Evolutionary conservation across 352 stramenopile species (phyloP), one percentile per base, ranked within the genome.

Genomic region (Globisporangium spinosum): DNA sequence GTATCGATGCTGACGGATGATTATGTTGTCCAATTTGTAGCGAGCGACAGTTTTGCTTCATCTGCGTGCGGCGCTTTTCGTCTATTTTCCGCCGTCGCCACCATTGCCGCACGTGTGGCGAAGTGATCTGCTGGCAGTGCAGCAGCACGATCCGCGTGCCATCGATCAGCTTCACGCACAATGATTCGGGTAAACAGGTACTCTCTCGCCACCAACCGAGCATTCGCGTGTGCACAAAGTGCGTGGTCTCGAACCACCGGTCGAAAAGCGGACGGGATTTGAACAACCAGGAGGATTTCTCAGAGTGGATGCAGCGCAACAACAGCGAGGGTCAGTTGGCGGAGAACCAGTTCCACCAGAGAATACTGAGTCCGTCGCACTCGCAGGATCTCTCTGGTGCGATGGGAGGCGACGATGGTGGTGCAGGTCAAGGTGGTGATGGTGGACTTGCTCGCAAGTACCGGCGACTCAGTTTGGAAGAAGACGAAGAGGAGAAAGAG

Each of bases 121-220:
- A 94, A 77, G 83, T 97, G 43, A 94, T 97, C 61, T 97, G 89
- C 70, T 94, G 85, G 81, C 83, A 91, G 23, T 96, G 88, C 68
- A 94, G 86, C 65, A 90, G 82, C 61, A 93, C 87, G 58, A 91
- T 96, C 27, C 83, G 83, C 20, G 88, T 94, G 22, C 83, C 88
- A 29, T 91, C 86, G 10, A 91, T 93, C 70, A 94, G 85, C 69
- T 94, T 94, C 58, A 88, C 86, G 40, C 83, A 94, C 67, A 93
- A 89, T 61, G 86, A 92, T 54, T 85, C 83, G 35, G 86, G 86
- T 51, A 92, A 89, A 60, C 85, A 90, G 62, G 85, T 91, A 29
- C 69, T 92, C 2, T 93, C 87, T 29, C 79, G 85, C 2, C 86
- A 94, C 62, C 85, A 93, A 70, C 79, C 85, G 27, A 94, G 83